These are phyloP conservation scores for Bipolaris cookei DNA, from an alignment of 2,329 filamentous ascomycete genomes.

Conservation along the genomic window DNA sequence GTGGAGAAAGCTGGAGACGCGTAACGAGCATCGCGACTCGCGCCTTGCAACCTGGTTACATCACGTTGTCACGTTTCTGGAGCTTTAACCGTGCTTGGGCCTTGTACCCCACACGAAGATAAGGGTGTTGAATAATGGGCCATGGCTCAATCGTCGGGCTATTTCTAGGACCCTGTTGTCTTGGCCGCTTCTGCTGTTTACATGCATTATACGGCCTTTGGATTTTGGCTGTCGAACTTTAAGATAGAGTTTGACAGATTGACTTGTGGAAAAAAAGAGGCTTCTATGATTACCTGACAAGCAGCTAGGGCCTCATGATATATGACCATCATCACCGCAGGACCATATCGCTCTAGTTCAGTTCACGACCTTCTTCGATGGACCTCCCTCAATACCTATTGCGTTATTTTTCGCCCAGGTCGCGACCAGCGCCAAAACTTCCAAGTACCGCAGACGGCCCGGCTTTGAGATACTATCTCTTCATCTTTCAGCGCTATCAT, in stretches of 20 bases:
- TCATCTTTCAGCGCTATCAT: background rate
- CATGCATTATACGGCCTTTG: background rate
- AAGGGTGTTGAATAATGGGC: background rate
- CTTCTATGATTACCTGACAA: background rate
- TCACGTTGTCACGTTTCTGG: slow-evolving; percentile 35
- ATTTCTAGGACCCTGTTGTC: no score
- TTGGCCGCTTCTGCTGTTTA: background rate
- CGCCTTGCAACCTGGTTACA: slow-evolving; percentile 14
- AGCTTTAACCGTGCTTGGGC: background rate
- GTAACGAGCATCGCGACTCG: slow-evolving; percentile 14
- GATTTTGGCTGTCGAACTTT: background rate
- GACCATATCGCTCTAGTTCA: background rate
- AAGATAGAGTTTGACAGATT: background rate
- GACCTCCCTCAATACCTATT: background rate
- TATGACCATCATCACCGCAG: background rate
- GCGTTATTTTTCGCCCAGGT: background rate
- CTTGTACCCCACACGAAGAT: background rate
- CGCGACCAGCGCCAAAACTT: background rate
- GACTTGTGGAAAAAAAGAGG: background rate
- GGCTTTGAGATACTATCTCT: background rate
- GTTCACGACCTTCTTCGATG: background rate
- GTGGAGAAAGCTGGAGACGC: slow-evolving; percentile 23
- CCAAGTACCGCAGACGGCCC: background rate
- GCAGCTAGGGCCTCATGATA: background rate
- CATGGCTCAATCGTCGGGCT: background rate